Evolutionary conservation across 1,139 yeast species (phyloP).

Genomic region (Yamadazyma siamensis): DNA sequence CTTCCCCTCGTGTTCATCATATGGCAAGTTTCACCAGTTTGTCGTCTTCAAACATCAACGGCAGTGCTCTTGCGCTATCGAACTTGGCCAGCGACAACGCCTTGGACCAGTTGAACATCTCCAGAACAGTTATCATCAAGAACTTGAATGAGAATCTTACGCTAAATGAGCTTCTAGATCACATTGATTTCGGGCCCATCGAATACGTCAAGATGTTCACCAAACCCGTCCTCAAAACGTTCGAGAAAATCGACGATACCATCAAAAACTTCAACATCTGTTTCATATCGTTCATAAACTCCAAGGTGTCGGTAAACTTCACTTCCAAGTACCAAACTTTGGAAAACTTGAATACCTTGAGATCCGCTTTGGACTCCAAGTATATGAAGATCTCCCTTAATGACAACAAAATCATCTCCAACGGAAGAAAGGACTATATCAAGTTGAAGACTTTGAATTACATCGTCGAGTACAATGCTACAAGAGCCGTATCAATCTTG

Average conservation of each 20-base stretch:
- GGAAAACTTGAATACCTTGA: conserved; percentile 25
- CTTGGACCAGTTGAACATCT: conserved; percentile 32
- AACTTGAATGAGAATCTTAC: conserved; percentile 27
- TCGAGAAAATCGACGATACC: conserved; percentile 17
- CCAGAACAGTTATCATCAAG: conserved; percentile 37
- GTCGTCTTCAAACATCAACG: not conserved
- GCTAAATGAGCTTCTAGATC: conserved; percentile 29
- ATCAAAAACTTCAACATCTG: conserved; percentile 24
- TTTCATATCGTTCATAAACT: conserved; percentile 38
- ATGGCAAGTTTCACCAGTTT: conserved; percentile 1
- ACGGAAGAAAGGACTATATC: conserved; percentile 31
- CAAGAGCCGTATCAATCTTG: conserved; percentile 29
- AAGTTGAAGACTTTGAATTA: conserved; percentile 43
- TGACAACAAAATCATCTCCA: conserved; percentile 17
- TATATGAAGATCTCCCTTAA: conserved; percentile 30
- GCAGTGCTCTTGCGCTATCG: conserved; percentile 3
- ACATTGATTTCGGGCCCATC: conserved; percentile 42
- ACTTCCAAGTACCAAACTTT: conserved; percentile 32
- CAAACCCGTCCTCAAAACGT: conserved; percentile 24
- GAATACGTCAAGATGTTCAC: conserved; percentile 39
- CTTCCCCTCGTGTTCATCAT: conserved; percentile 2
- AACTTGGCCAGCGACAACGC: conserved; percentile 16
- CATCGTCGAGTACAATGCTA: conserved; percentile 39
- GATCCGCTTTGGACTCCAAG: conserved; percentile 25
- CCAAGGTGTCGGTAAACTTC: conserved; percentile 33